Evolutionary conservation across 495 filamentous ascomycete genomes (phyloP).

Genomic region (Baudoinia panamericana): DNA sequence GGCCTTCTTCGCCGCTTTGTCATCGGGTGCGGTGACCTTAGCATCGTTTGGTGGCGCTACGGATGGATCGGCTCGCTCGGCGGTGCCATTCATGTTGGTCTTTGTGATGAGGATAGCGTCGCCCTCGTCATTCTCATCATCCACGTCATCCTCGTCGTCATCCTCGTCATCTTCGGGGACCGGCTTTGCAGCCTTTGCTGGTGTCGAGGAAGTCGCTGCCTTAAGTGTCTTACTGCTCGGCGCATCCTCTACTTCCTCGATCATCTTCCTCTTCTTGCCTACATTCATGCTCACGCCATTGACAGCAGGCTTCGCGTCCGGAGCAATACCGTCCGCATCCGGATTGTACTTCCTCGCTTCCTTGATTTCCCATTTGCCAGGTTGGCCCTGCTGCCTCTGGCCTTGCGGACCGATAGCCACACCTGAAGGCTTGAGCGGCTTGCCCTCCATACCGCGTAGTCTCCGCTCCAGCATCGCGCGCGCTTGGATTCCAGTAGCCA

Average conservation of each 20-base stretch:
- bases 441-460: constrained; percentile 76
- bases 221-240: constrained; percentile 19
- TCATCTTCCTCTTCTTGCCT: constrained; percentile 23
- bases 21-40: constrained; percentile 15
- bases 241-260: constrained; percentile 35
- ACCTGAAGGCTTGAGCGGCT: constrained; percentile 66
- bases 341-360: constrained; percentile 92
- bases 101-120: constrained; percentile 32
- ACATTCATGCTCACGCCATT: constrained; percentile 25
- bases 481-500: constrained; percentile 56
- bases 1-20: constrained; percentile 23
- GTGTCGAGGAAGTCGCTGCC: constrained; percentile 10
- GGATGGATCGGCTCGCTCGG: constrained; percentile 35
- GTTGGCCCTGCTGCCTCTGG: constrained; percentile 32
- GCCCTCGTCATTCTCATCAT: constrained; percentile 21
- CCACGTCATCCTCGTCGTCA: constrained; percentile 20
- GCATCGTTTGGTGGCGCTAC: constrained; percentile 35
- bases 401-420: constrained; percentile 64
- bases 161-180: constrained; percentile 20
- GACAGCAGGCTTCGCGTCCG: constrained; percentile 49
- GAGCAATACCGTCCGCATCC: constrained; percentile 75
- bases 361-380: constrained; percentile 81
- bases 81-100: constrained; percentile 20
- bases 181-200: constrained; percentile 16
- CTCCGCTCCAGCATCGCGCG: constrained; percentile 73